Percentiles rank a stretch among this genome's conserved stretches.
Evolutionary conservation across 2,329 filamentous ascomycete genomes (phyloP).

Genomic region (Diaporthe helianthi): DNA sequence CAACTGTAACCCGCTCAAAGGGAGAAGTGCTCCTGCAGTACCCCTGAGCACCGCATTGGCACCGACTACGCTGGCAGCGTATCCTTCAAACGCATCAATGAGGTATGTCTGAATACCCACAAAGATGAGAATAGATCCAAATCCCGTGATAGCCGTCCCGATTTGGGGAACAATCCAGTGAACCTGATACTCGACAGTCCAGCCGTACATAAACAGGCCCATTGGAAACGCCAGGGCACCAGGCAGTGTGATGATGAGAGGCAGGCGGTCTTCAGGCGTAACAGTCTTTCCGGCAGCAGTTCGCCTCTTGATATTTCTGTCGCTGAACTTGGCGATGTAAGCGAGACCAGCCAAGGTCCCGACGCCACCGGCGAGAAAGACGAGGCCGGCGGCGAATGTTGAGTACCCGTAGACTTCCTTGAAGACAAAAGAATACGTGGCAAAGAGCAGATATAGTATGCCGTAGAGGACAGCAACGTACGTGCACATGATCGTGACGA

Average conservation of each 20-base stretch:
- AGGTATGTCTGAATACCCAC: constrained; percentile 37
- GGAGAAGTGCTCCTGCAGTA: constrained; percentile 33
- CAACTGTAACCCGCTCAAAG: constrained; percentile 34
- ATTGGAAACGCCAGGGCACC: constrained; percentile 46
- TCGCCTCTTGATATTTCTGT: constrained; percentile 31
- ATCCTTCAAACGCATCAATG: constrained; percentile 34
- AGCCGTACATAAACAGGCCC: constrained; percentile 54
- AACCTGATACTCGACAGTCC: constrained; percentile 45
- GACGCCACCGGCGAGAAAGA: constrained; percentile 56
- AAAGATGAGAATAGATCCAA: constrained; percentile 44
- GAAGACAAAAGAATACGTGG: constrained; percentile 44
- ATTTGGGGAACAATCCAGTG: constrained; percentile 61
- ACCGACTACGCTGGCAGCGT: constrained; percentile 38
- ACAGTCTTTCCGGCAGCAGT: constrained; percentile 27
- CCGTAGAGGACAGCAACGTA: constrained; percentile 44
- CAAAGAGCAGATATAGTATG: constrained; percentile 43
- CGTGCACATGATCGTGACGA: constrained; percentile 53
- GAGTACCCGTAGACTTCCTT: constrained; percentile 41
- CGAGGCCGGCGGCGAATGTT: constrained; percentile 40
- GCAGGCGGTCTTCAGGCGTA: constrained; percentile 58
- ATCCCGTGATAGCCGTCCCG: constrained; percentile 57
- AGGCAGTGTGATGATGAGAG: constrained; percentile 57
- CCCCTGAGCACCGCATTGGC: constrained; percentile 39
- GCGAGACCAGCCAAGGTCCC: constrained; percentile 47
- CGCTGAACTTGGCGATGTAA: constrained; percentile 35